Conservation (phyloP, 2,329 filamentous ascomycete genomes). For the Pyrenophora teres region DNA sequence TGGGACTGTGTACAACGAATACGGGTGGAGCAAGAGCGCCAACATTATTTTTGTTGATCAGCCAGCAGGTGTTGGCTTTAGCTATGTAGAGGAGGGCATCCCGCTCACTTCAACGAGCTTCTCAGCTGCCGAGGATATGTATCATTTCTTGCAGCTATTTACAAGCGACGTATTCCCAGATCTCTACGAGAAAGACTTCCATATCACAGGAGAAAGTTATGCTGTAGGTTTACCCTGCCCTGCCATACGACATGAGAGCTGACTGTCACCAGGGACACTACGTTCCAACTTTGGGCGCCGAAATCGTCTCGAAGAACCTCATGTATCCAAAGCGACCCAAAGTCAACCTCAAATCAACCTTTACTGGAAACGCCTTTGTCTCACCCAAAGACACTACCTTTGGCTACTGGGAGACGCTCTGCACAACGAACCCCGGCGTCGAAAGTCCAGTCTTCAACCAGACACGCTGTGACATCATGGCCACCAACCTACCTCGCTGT, state of each 20-base stretch:
- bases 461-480: slow-evolving; percentile 55
- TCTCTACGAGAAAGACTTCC: slow-evolving; percentile 46
- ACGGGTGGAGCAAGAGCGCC: slow-evolving; percentile 46
- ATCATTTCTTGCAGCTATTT: slow-evolving; percentile 57
- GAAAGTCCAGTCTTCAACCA: slow-evolving; percentile 51
- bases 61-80: slow-evolving; percentile 48
- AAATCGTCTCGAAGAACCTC: slow-evolving; percentile 53
- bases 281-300: slow-evolving; percentile 51
- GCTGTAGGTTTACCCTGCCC: slow-evolving; percentile 42
- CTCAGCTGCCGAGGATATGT: slow-evolving; percentile 55
- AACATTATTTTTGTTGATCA: slow-evolving; percentile 48
- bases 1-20: slow-evolving; percentile 47
- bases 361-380: slow-evolving; percentile 56
- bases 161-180: slow-evolving; percentile 53
- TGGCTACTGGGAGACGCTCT: slow-evolving; percentile 55
- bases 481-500: slow-evolving; percentile 53
- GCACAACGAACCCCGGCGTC: slow-evolving; percentile 53
- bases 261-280: slow-evolving; percentile 51
- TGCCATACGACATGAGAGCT: not conserved
- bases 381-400: slow-evolving; percentile 49
- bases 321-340: slow-evolving; percentile 49
- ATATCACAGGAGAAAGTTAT: slow-evolving; percentile 58
- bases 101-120: slow-evolving; percentile 48
- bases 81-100: slow-evolving; percentile 45
- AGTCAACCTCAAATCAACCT: slow-evolving; percentile 51